phyloP scores from a whole-genome alignment of 1,139 yeast species.

The Zygoascus meyerae region DNA sequence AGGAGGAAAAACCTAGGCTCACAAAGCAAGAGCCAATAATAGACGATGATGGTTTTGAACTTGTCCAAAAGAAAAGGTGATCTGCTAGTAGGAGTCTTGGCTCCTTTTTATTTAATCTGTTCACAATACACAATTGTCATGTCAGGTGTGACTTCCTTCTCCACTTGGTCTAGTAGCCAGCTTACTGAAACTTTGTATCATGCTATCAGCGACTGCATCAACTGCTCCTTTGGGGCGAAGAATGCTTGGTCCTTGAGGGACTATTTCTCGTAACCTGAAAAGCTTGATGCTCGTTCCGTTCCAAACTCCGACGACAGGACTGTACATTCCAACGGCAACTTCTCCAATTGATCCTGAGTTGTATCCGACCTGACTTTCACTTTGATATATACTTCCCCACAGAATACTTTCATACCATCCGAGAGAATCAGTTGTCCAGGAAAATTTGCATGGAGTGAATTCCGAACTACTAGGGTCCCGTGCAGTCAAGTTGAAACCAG shows the following conservation, averaged over 20 bases:
- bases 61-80: constrained; percentile 51
- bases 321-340: constrained; percentile 6
- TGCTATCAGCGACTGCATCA: constrained; percentile 49
- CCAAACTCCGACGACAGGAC: constrained; percentile 44
- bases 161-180: constrained; percentile 12
- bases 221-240: constrained; percentile 42
- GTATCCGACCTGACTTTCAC: constrained; percentile 31
- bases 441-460: constrained; percentile 48
- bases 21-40: constrained; percentile 54
- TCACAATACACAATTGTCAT: not conserved
- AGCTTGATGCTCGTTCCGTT: constrained; percentile 54
- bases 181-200: constrained; percentile 26
- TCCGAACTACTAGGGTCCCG: constrained; percentile 18
- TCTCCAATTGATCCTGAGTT: constrained; percentile 6
- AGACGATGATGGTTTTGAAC: constrained; percentile 91
- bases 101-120: not conserved
- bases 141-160: not conserved
- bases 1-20: constrained; percentile 36
- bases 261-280: constrained; percentile 48
- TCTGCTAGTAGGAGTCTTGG: not conserved
- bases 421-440: constrained; percentile 58
- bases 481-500: constrained; percentile 21
- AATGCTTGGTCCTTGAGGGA: constrained; percentile 39
- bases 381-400: constrained; percentile 59
- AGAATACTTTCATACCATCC: constrained; percentile 74